Evolutionary conservation across 192 early-diverging fungal genomes (phyloP).

Genomic region (Backusella westeae): DNA sequence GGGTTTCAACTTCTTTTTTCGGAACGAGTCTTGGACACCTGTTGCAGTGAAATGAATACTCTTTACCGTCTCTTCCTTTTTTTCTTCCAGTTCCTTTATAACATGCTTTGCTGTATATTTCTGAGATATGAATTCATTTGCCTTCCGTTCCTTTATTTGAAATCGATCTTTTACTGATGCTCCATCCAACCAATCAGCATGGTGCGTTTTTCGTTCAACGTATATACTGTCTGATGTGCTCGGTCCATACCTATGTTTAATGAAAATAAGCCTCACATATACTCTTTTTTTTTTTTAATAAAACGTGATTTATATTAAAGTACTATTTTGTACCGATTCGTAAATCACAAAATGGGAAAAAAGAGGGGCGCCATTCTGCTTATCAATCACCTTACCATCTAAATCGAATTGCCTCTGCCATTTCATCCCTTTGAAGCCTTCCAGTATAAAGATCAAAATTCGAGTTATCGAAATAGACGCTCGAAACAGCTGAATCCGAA

Average conservation of each 20-base stretch:
- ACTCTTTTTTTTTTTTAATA: too few relatives aligned
- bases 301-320: too few relatives aligned
- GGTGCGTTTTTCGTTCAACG: slow-evolving; percentile 88
- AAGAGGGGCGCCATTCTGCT: not conserved
- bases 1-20: slow-evolving; percentile 60
- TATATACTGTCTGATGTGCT: slow-evolving; percentile 67
- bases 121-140: slow-evolving; percentile 71
- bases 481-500: slow-evolving; percentile 69
- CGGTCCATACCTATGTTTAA: slow-evolving; percentile 11
- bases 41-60: slow-evolving; percentile 53
- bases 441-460: slow-evolving; percentile 83
- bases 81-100: slow-evolving; percentile 64
- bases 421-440: slow-evolving; percentile 76
- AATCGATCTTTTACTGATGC: slow-evolving; percentile 75
- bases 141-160: slow-evolving; percentile 75
- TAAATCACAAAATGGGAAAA: not conserved
- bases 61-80: slow-evolving; percentile 60
- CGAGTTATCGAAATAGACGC: slow-evolving; percentile 88
- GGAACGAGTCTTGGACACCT: slow-evolving; percentile 62
- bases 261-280: not conserved
- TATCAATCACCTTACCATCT: slow-evolving; percentile 66
- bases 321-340: too few relatives aligned
- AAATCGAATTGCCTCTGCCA: slow-evolving; percentile 80
- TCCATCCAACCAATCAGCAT: slow-evolving; percentile 53
- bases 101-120: slow-evolving; percentile 55